Percentiles rank a stretch among this genome's conserved stretches.
phyloP scores from a whole-genome alignment of 768 basidiomycete species.

The Scleroderma citrinum region DNA sequence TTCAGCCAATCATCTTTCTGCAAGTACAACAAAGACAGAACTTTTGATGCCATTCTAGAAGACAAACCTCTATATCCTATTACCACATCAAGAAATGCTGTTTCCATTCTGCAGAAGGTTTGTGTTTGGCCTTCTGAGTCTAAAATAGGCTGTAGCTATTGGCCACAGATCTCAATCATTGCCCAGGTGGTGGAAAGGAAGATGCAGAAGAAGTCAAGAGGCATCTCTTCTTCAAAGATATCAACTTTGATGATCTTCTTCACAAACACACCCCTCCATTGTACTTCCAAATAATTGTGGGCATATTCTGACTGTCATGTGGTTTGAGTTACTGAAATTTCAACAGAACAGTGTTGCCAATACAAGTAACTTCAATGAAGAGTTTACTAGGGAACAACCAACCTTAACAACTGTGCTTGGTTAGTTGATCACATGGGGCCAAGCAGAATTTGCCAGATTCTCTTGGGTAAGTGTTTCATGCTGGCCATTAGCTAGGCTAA shows the following conservation, averaged over 20 bases:
- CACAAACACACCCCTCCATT: slow-evolving; percentile 96
- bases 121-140: neutral
- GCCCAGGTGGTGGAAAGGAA: slow-evolving; percentile 86
- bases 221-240: slow-evolving; percentile 99
- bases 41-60: slow-evolving; percentile 97
- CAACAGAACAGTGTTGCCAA: slow-evolving; percentile 75
- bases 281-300: slow-evolving; percentile 93
- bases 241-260: slow-evolving; percentile 94
- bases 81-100: slow-evolving; percentile 98
- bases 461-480: slow-evolving; percentile 64
- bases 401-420: slow-evolving; percentile 97
- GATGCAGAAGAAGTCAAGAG: no score
- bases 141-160: slow-evolving; percentile 55
- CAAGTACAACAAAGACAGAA: slow-evolving; percentile 99
- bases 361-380: slow-evolving; percentile 93
- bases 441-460: slow-evolving; percentile 95
- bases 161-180: slow-evolving; percentile 84
- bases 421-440: slow-evolving; percentile 82
- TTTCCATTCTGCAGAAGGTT: no score
- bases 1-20: slow-evolving; percentile 99
- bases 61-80: slow-evolving; percentile 98
- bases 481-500: neutral
- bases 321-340: slow-evolving; percentile 11
- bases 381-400: no score
- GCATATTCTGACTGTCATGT: slow-evolving; percentile 21